Base-by-base conservation (phyloP, 2,329 filamentous ascomycete species). In the Botryotinia narcissicola region DNA sequence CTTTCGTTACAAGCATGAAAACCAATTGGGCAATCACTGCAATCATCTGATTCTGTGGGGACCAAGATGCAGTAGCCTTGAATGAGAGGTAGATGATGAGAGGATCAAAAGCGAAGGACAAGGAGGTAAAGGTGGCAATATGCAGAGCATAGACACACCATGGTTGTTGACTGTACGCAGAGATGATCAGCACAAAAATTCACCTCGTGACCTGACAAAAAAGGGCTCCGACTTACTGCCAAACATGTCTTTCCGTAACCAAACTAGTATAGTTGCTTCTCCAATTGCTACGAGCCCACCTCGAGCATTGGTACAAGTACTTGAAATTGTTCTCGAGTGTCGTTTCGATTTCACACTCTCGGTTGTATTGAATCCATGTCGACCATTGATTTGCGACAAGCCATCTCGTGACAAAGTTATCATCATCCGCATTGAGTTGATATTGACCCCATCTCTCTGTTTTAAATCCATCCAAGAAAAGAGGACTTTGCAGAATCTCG, bases 231-330 rank as follows among this genome's bases (percentile, higher is more conserved):
- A 90, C 94, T 91, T 88, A 97, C 95, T 84, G 90, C 90, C 93
- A 94, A 80, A 98, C 93, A 80, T 94, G 89, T 81, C 92, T 86
- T 84, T 98, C 95, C 76, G 89, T 89, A 76, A 95, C 88, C 80
- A 98, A 87, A 82, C 94, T 98, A 70, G 94, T 98, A 83, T 94
- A 91, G 83, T 98, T 98, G 85, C 94, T 97, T 81, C 95, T 89
- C 95, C 95, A 98, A 84, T 98, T 98, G 86, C 95, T 98, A 80
- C 95, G 91, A 61, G 96, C 94, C 95, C 95, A 98, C 66, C 95
- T 89, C 64, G 95, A 90, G 83, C 95, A 98, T 83, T 98, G 95
- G 81, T 93, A 95, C 76, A 98, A 85, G 81, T 97, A 98, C 80
- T 95, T 97, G 73, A 88, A 86, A 81, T 95, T 92, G 81, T 95